Conservation (phyloP, 495 filamentous ascomycete genomes). For the Penicillium mononematosum region DNA sequence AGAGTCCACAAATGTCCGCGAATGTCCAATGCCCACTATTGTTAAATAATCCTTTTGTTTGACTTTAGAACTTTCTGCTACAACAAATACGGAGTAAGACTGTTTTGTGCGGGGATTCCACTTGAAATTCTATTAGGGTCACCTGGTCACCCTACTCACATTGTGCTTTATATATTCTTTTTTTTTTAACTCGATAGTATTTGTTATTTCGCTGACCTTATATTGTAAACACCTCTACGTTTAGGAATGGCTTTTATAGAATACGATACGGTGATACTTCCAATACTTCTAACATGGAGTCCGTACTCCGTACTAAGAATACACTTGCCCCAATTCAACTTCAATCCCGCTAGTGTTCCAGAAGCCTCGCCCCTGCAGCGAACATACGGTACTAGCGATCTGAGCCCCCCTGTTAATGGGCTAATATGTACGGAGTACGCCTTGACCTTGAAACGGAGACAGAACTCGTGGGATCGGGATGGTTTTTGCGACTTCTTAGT, state of each 20-base stretch:
- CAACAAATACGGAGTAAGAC: too few species aligned
- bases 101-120: not conserved
- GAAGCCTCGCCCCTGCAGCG: constrained; percentile 23
- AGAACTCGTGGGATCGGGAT: not conserved
- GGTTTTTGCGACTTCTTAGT: not conserved
- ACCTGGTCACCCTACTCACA: not conserved
- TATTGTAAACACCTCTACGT: not conserved
- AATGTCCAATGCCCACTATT: constrained; percentile 12
- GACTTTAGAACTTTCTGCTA: not conserved
- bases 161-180: not conserved
- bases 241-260: not conserved
- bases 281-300: not conserved
- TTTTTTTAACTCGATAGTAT: not conserved
- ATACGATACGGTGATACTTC: not conserved
- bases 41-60: constrained; percentile 11
- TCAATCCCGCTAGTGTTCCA: constrained; percentile 19
- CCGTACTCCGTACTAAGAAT: not conserved
- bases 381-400: not conserved
- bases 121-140: not conserved
- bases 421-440: not conserved
- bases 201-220: not conserved
- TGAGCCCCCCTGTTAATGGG: constrained; percentile 5
- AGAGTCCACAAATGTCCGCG: constrained; percentile 5
- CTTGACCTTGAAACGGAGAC: not conserved
- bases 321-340: not conserved